Evolutionary conservation across 1,284 basidiomycete genomes (phyloP).

Genomic region (Cryptococcus sp.): DNA sequence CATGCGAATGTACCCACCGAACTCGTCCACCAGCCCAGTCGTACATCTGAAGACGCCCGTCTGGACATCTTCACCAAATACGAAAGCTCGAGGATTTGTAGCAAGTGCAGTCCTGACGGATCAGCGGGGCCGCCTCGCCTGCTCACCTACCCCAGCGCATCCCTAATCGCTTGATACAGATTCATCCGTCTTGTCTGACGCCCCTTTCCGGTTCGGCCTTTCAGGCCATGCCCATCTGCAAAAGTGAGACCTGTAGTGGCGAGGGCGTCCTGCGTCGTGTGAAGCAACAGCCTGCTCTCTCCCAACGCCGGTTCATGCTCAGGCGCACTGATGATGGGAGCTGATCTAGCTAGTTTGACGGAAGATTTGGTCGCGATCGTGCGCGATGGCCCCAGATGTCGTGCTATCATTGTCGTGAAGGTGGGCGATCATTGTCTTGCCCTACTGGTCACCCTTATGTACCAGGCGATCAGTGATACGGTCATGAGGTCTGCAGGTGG

Average conservation of each 20-base stretch:
- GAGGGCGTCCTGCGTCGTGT: slow-evolving; percentile 56
- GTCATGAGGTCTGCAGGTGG: no score
- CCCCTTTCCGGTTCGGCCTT: slow-evolving; percentile 62
- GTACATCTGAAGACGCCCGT: slow-evolving; percentile 82
- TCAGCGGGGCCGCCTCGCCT: slow-evolving; percentile 1
- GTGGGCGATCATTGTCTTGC: no score
- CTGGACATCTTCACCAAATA: slow-evolving; percentile 92
- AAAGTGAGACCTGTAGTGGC: slow-evolving; percentile 71
- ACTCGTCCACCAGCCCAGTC: slow-evolving; percentile 87
- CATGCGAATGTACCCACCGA: slow-evolving; percentile 60
- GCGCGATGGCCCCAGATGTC: not conserved
- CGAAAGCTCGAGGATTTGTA: slow-evolving; percentile 80
- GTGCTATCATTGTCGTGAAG: no score
- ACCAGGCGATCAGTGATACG: no score
- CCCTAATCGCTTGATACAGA: slow-evolving; percentile 82
- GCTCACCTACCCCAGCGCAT: slow-evolving; percentile 70
- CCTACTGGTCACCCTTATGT: no score
- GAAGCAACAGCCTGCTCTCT: slow-evolving; percentile 33
- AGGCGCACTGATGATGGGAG: slow-evolving; percentile 2
- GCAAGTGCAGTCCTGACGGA: slow-evolving; percentile 68
- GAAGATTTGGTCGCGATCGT: not conserved
- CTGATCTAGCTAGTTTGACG: slow-evolving; percentile 1
- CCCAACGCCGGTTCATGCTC: slow-evolving; percentile 41
- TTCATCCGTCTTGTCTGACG: slow-evolving; percentile 89
- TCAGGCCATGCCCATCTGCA: slow-evolving; percentile 63